Evolutionary conservation across 306 rosid species (phyloP).

Genomic region (Casuarina cunninghamiana): DNA sequence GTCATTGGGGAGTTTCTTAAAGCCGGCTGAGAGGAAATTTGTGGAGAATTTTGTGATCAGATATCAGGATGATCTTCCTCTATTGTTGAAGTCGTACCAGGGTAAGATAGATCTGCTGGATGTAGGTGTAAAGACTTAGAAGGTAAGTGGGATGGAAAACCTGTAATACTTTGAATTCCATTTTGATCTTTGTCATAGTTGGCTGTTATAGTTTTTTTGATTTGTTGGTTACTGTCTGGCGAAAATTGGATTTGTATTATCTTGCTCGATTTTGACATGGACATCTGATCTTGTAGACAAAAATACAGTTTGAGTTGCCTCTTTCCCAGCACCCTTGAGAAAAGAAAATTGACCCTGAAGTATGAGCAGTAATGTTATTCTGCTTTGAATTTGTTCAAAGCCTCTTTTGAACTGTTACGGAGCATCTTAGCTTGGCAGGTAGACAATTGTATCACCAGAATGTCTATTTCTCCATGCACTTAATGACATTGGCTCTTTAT

Average conservation of each 20-base stretch:
- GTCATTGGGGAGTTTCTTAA: background rate
- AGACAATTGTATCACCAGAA: background rate
- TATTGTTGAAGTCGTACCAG: slow-evolving; percentile 5
- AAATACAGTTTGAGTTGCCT: background rate
- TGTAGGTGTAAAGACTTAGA: background rate
- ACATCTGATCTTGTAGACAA: background rate
- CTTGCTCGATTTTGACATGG: background rate
- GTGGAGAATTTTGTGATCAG: slow-evolving; percentile 15
- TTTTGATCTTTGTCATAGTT: background rate
- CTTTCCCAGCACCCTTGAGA: too few species aligned
- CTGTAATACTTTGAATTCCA: background rate
- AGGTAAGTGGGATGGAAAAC: background rate
- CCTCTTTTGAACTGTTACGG: background rate
- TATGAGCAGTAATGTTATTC: background rate
- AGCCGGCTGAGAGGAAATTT: background rate
- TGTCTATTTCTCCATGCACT: background rate
- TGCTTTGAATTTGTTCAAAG: background rate
- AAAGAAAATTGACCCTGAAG: too few species aligned
- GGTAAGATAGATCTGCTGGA: slow-evolving; percentile 3
- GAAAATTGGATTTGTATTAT: background rate
- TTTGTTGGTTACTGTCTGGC: background rate
- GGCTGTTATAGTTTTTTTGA: background rate
- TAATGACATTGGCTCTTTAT: too few species aligned
- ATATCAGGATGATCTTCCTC: slow-evolving; percentile 8
- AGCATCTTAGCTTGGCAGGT: background rate